A percentile compares a stretch with the other conserved stretches of the same genome.
Conservation (phyloP, 177 flowering plant genomes). For the Telopea speciosissima region DNA sequence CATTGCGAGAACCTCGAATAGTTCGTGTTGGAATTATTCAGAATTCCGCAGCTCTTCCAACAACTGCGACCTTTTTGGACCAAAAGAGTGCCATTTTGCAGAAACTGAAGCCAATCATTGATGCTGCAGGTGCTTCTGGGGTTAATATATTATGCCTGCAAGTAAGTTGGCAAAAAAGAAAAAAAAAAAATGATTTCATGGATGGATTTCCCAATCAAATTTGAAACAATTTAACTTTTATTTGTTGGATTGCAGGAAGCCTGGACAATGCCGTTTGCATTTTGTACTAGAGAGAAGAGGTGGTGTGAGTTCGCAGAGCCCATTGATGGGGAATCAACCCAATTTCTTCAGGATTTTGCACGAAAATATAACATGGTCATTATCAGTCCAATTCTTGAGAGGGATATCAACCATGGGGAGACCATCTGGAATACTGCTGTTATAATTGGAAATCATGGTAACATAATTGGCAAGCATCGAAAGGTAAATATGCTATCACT, state of each 20-base stretch:
- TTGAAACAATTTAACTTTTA: neutral
- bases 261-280: constrained; percentile 98
- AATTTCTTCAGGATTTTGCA: constrained; percentile 68
- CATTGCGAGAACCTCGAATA: constrained; percentile 60
- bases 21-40: constrained; percentile 91
- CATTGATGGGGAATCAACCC: constrained; percentile 83
- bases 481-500: constrained; percentile 45
- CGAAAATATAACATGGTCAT: constrained; percentile 86
- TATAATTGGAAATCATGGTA: constrained; percentile 87
- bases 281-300: constrained; percentile 94
- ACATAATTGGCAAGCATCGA: constrained; percentile 92
- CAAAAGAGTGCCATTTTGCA: constrained; percentile 75
- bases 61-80: constrained; percentile 61
- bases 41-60: constrained; percentile 71
- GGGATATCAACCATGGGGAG: constrained; percentile 91
- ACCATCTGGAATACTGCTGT: constrained; percentile 95
- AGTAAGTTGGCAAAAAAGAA: constrained; percentile 38
- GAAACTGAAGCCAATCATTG: constrained; percentile 72
- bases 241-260: constrained; percentile 59
- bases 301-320: constrained; percentile 99
- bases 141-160: constrained; percentile 92
- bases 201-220: neutral
- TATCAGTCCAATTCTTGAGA: constrained; percentile 87
- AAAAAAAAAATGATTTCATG: no score
- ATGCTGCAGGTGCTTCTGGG: constrained; percentile 88